Percentiles rank a stretch among this genome's conserved stretches.
These are phyloP conservation scores for Rosa hybrid DNA, from an alignment of 331 rosid species.

Conservation along the genomic window DNA sequence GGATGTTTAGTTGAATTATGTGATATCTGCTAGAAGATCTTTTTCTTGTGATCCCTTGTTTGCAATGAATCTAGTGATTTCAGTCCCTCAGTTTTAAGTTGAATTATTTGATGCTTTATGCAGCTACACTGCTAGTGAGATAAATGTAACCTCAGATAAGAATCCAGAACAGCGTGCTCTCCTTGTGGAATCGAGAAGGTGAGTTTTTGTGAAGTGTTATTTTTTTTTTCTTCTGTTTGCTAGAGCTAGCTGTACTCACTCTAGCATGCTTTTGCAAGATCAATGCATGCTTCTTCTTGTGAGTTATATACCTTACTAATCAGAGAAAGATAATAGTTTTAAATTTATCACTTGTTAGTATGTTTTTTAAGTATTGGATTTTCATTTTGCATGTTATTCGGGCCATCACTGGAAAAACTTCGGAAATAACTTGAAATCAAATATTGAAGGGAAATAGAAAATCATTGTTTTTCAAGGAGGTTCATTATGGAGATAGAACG, in stretches of 20 bases:
- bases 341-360: background rate
- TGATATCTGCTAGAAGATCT: background rate
- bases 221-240: background rate
- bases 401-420: background rate
- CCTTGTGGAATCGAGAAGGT: constrained; percentile 91
- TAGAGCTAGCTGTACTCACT: background rate
- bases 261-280: background rate
- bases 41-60: background rate
- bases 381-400: background rate
- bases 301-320: background rate
- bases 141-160: constrained; percentile 51
- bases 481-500: background rate
- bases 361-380: background rate
- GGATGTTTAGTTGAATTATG: background rate
- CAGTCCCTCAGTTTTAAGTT: background rate
- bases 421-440: background rate
- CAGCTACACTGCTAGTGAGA: constrained; percentile 72
- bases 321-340: background rate
- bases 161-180: constrained; percentile 72
- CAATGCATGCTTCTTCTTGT: background rate
- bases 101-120: constrained; percentile 18
- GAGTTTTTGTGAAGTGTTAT: constrained; percentile 22
- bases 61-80: background rate
- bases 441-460: background rate
- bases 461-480: background rate